Percentiles rank a stretch among this genome's conserved stretches.
These are phyloP conservation scores for Cryphonectria parasitica DNA, from an alignment of 2,329 filamentous ascomycete genomes.

Conservation along the genomic window DNA sequence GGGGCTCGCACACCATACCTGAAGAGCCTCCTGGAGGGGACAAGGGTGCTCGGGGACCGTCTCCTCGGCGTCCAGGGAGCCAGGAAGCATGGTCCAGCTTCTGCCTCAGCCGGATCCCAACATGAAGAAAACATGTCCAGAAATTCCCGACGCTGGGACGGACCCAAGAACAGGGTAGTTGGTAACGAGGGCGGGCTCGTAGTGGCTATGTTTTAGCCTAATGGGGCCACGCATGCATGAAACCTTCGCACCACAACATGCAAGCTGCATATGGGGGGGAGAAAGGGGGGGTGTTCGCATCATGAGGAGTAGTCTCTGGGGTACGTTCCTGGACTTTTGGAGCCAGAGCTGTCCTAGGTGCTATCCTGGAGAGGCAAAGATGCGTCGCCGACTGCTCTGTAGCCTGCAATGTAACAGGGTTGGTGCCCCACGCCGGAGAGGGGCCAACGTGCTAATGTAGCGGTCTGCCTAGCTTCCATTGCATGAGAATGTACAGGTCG, in stretches of 20 bases:
- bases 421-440: background rate
- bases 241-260: slow-evolving; percentile 24
- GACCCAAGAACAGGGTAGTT: slow-evolving; percentile 24
- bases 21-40: slow-evolving; percentile 13
- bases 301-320: background rate
- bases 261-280: slow-evolving; percentile 16
- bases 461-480: background rate
- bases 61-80: background rate
- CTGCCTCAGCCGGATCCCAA: slow-evolving; percentile 1
- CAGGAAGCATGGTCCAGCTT: background rate
- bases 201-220: slow-evolving; percentile 26
- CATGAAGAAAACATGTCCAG: slow-evolving; percentile 22
- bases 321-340: background rate
- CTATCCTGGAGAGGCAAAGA: background rate
- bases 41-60: background rate
- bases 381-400: background rate
- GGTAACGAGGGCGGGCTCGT: slow-evolving; percentile 18
- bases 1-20: background rate
- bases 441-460: background rate
- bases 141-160: slow-evolving; percentile 16
- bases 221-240: slow-evolving; percentile 23
- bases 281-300: background rate
- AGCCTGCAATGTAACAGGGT: background rate
- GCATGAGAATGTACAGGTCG: background rate
- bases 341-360: background rate